A percentile compares a stretch with the other conserved stretches of the same genome.
Evolutionary conservation across 495 filamentous ascomycete species (phyloP).

Genomic region (Aspergillus wentii): DNA sequence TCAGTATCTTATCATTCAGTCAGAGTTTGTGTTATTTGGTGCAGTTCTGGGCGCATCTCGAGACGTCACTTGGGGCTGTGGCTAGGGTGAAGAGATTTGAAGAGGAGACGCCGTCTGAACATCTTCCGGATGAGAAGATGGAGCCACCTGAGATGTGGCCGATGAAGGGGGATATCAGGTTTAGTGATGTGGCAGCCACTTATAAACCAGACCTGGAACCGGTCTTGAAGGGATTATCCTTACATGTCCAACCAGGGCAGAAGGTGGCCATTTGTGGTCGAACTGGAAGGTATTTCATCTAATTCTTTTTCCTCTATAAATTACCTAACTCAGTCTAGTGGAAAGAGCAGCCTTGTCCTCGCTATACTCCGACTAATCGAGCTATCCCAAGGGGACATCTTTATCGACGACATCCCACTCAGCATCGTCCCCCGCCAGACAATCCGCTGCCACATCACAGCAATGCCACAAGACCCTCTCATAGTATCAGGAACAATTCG

Average conservation of each 20-base stretch:
- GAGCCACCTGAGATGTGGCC: conserved; percentile 20
- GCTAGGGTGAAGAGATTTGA: conserved; percentile 36
- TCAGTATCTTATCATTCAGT: conserved; percentile 51
- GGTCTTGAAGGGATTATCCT: conserved; percentile 16
- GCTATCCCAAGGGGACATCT: conserved; percentile 11
- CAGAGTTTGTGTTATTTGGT: conserved; percentile 31
- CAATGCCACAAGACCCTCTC: conserved; percentile 34
- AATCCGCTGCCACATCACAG: conserved; percentile 23
- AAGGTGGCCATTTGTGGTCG: conserved; percentile 27
- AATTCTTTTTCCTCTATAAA: neutral
- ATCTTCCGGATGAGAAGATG: neutral
- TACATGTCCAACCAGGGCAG: conserved; percentile 18
- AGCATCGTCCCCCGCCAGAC: conserved; percentile 24
- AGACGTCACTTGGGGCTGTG: conserved; percentile 49
- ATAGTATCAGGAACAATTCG: conserved; percentile 26
- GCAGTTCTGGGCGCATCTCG: conserved; percentile 45
- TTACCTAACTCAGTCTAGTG: conserved; percentile 17
- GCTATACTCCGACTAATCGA: conserved; percentile 28
- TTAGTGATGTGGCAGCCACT: conserved; percentile 16
- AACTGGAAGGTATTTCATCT: conserved; percentile 12
- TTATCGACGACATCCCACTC: conserved; percentile 18
- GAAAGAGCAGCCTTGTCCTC: conserved; percentile 23
- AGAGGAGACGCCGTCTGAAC: conserved; percentile 23
- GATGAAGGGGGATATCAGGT: conserved; percentile 14
- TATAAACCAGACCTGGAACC: conserved; percentile 12